Percentiles rank a stretch among this genome's conserved stretches.
These are phyloP conservation scores for Apiospora phragmitis DNA, from an alignment of 2,329 filamentous ascomycete species.

Conservation along the genomic window DNA sequence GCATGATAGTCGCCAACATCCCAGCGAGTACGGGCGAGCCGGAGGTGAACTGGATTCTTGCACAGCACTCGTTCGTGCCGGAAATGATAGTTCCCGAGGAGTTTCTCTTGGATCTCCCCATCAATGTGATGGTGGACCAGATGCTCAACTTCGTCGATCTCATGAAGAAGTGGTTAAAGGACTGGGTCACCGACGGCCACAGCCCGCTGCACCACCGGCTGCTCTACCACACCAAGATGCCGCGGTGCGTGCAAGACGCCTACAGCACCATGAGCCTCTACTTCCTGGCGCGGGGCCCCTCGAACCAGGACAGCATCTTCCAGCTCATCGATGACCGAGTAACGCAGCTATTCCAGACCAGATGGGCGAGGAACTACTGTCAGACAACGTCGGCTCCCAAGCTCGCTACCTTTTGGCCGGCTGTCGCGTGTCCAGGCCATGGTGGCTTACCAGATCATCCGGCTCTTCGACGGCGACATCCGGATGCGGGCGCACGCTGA, in stretches of 20 bases:
- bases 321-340: conserved; percentile 28
- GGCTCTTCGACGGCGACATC: conserved; percentile 37
- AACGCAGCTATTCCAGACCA: conserved; percentile 26
- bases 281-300: background rate
- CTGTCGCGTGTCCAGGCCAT: conserved; percentile 27
- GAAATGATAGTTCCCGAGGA: background rate
- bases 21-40: background rate
- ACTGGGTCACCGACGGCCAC: conserved; percentile 24
- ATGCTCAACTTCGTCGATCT: conserved; percentile 23
- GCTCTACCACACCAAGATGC: conserved; percentile 26
- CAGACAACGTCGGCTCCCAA: conserved; percentile 9
- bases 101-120: conserved; percentile 15
- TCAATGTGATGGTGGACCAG: conserved; percentile 15
- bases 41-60: background rate
- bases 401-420: conserved; percentile 19
- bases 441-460: conserved; percentile 33
- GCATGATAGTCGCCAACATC: background rate
- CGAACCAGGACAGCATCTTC: conserved; percentile 10
- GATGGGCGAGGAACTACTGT: conserved; percentile 14
- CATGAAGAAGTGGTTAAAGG: conserved; percentile 24
- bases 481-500: conserved; percentile 34
- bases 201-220: conserved; percentile 26
- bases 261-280: conserved; percentile 26
- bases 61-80: background rate
- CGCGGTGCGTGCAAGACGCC: conserved; percentile 27